Conservation (phyloP, 805 yeast species). For the Candida jianshihensis region DNA sequence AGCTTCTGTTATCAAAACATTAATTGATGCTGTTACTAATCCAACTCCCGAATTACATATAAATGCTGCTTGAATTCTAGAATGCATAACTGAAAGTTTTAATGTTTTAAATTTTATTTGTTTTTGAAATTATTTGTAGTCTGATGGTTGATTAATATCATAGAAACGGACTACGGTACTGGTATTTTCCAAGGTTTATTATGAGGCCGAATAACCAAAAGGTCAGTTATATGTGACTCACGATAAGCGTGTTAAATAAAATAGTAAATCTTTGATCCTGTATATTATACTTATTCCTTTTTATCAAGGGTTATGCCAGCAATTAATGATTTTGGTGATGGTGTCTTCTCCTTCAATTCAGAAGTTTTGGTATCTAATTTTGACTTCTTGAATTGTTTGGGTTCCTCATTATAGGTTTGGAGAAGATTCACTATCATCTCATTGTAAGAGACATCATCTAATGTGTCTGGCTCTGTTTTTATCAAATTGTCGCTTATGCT, state of each 20-base stretch:
- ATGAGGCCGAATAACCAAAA: too few relatives aligned
- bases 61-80: conserved; percentile 42
- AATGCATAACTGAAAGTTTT: background rate
- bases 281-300: too few relatives aligned
- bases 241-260: too few relatives aligned
- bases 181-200: too few relatives aligned
- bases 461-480: conserved; percentile 24
- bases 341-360: conserved; percentile 96
- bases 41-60: conserved; percentile 82
- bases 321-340: conserved; percentile 90
- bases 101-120: too few relatives aligned
- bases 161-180: too few relatives aligned
- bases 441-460: background rate
- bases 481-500: conserved; percentile 4
- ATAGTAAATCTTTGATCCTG: too few relatives aligned
- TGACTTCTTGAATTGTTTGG: background rate
- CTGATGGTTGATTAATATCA: too few relatives aligned
- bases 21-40: conserved; percentile 70
- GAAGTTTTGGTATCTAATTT: too few relatives aligned
- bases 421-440: background rate
- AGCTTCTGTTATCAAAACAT: conserved; percentile 59
- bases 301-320: too few relatives aligned
- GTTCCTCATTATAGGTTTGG: background rate
- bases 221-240: too few relatives aligned
- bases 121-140: too few relatives aligned